Evolutionary conservation across 352 stramenopile genomes (phyloP).

Genomic region (Pythium chondricola): DNA sequence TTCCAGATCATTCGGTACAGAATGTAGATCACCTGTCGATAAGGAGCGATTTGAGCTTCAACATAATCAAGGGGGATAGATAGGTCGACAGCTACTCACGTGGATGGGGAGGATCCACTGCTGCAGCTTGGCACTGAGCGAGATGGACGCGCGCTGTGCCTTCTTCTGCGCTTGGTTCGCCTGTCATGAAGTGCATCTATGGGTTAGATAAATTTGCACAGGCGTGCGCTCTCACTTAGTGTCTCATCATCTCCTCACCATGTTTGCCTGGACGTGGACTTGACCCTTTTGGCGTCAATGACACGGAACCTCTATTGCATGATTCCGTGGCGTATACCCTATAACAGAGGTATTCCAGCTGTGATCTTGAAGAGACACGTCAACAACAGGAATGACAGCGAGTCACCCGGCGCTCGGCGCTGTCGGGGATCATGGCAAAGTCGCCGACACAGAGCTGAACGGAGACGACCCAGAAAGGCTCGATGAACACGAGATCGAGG

Average conservation of each 20-base stretch:
- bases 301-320: no score
- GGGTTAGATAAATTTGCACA: no score
- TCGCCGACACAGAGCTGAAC: conserved; percentile 1
- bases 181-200: no score
- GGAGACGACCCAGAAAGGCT: conserved; percentile 12
- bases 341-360: no score
- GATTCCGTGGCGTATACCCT: no score
- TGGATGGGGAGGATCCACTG: conserved; percentile 80
- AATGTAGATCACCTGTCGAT: conserved; percentile 51
- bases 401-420: conserved; percentile 3
- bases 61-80: no score
- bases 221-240: no score
- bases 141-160: conserved; percentile 56
- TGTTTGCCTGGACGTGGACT: no score
- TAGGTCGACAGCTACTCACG: conserved; percentile 25
- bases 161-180: conserved; percentile 86
- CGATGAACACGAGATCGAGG: conserved; percentile 24
- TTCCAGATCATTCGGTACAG: conserved; percentile 74
- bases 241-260: no score
- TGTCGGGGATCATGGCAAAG: background rate
- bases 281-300: no score
- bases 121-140: conserved; percentile 65
- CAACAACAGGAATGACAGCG: conserved; percentile 3
- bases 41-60: background rate
- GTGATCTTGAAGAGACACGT: conserved; percentile 21